phyloP scores from a whole-genome alignment of 2,329 filamentous ascomycete genomes.

The Trichoderma endophyticum region DNA sequence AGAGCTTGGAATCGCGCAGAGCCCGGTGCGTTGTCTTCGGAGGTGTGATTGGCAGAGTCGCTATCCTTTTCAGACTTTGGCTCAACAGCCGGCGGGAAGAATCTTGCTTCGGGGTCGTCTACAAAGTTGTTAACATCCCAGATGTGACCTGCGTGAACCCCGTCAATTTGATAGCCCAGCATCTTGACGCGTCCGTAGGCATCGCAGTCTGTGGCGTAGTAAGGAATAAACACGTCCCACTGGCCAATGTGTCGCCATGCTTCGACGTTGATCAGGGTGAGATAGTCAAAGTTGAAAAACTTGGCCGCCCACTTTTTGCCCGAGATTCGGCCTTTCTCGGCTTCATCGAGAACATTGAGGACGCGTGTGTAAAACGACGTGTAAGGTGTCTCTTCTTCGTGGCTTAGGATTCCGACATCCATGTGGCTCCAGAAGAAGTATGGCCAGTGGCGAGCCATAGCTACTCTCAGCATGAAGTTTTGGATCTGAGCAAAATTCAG shows the following conservation, averaged over 20 bases:
- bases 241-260: conserved; percentile 8
- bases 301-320: conserved; percentile 13
- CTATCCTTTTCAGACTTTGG: background rate
- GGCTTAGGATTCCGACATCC: conserved; percentile 11
- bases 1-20: conserved; percentile 9
- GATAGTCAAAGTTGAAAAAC: conserved; percentile 17
- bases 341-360: conserved; percentile 1
- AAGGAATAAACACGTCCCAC: conserved; percentile 15
- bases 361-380: conserved; percentile 5
- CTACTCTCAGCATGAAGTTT: conserved; percentile 3
- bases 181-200: conserved; percentile 4
- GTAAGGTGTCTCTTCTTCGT: conserved; percentile 6
- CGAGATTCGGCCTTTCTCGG: background rate
- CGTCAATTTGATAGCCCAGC: background rate
- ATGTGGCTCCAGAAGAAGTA: conserved; percentile 17
- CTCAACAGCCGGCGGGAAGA: background rate
- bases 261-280: conserved; percentile 8
- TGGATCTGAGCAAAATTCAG: conserved; percentile 14
- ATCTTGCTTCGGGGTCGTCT: background rate
- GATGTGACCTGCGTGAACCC: conserved; percentile 1
- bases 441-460: conserved; percentile 7
- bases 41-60: background rate
- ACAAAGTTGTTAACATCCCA: conserved; percentile 7
- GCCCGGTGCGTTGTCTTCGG: background rate
- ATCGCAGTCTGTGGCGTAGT: conserved; percentile 15